A percentile compares a stretch with the other conserved stretches of the same genome.
These are phyloP conservation scores for Saccharomycopsis synnaedendra DNA, from an alignment of 805 yeast species.

Conservation along the genomic window DNA sequence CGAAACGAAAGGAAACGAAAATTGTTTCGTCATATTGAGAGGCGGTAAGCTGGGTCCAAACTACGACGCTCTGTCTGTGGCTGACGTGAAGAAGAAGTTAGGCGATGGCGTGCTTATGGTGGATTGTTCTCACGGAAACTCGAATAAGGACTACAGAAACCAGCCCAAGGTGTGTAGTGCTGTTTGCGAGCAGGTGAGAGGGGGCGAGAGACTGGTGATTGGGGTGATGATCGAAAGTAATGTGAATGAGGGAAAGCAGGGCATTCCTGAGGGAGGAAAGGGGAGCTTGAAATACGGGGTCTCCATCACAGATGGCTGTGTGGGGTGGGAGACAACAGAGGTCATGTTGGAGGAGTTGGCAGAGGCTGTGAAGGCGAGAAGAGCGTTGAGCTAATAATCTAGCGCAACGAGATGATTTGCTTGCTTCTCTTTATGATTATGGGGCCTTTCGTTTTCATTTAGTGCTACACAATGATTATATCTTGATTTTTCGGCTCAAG, in stretches of 20 bases:
- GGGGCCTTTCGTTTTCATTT: too few species aligned
- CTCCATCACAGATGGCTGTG: conserved; percentile 96
- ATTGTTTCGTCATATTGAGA: conserved; percentile 83
- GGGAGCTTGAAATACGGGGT: conserved; percentile 77
- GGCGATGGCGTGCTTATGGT: conserved; percentile 54
- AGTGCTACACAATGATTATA: too few species aligned
- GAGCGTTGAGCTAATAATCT: conserved; percentile 26
- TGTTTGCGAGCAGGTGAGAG: conserved; percentile 66
- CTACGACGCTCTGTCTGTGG: conserved; percentile 66
- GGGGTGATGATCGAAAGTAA: conserved; percentile 97
- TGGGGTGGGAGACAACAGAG: conserved; percentile 79
- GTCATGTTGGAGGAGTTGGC: conserved; percentile 61
- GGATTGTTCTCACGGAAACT: conserved; percentile 96
- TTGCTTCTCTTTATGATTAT: too few species aligned
- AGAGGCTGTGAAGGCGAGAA: conserved; percentile 69
- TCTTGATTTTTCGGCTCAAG: too few species aligned
- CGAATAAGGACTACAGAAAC: conserved; percentile 79
- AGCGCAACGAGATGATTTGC: not conserved
- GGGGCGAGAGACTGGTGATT: conserved; percentile 67
- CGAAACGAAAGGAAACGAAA: conserved; percentile 87
- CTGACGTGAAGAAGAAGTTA: conserved; percentile 36
- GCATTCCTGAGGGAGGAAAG: conserved; percentile 73
- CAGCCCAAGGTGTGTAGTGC: conserved; percentile 82
- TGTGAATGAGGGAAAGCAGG: conserved; percentile 86
- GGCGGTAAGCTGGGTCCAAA: conserved; percentile 95